Evolutionary conservation across 225 moss, liverwort and hornwort species (phyloP).

Genomic region (Bryum argenteum): DNA sequence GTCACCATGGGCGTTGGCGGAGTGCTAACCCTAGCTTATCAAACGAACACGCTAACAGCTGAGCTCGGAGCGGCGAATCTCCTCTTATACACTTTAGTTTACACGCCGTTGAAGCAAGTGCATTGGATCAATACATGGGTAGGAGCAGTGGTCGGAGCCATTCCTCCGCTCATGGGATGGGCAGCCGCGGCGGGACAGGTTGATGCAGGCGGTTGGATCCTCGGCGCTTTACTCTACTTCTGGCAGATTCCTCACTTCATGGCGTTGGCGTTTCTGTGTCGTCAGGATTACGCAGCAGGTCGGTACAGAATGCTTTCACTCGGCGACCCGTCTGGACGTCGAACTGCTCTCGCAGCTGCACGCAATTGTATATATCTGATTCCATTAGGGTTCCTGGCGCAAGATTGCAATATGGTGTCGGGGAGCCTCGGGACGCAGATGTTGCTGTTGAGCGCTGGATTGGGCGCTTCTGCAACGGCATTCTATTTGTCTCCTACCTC

Average conservation of each 20-base stretch:
- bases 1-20: constrained; percentile 66
- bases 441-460: constrained; percentile 61
- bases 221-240: constrained; percentile 74
- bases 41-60: constrained; percentile 75
- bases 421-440: constrained; percentile 70
- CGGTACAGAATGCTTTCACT: constrained; percentile 88
- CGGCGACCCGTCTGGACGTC: constrained; percentile 64
- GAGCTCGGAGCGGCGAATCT: constrained; percentile 86
- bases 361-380: constrained; percentile 81
- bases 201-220: constrained; percentile 76
- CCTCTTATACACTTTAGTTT: constrained; percentile 75
- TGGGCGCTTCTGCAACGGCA: constrained; percentile 59
- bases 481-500: constrained; percentile 73
- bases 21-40: constrained; percentile 58
- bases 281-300: constrained; percentile 77
- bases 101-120: constrained; percentile 94
- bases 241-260: constrained; percentile 99
- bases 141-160: constrained; percentile 96
- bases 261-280: constrained; percentile 82
- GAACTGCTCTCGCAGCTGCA: constrained; percentile 75
- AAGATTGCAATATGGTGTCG: constrained; percentile 59
- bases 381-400: constrained; percentile 81
- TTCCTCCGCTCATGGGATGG: constrained; percentile 94
- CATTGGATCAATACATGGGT: constrained; percentile 92
- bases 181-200: constrained; percentile 72